phyloP scores from a whole-genome alignment of 352 stramenopile genomes.

The Phytophthora podocarpi region DNA sequence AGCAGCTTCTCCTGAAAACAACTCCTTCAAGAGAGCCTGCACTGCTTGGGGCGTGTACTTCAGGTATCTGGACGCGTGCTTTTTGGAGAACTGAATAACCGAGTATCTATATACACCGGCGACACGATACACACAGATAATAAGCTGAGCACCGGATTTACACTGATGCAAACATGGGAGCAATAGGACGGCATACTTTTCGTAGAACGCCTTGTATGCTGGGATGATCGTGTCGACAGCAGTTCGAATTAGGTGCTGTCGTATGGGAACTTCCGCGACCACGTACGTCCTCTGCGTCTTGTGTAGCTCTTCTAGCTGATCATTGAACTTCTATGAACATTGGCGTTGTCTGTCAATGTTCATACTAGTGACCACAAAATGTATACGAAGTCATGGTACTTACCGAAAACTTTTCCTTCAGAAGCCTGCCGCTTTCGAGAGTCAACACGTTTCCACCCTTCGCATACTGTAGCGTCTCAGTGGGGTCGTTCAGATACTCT shows the following conservation, averaged over 20 bases:
- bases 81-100: constrained; percentile 91
- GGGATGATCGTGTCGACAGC: constrained; percentile 87
- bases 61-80: constrained; percentile 89
- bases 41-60: constrained; percentile 88
- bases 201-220: constrained; percentile 91
- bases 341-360: no score
- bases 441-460: constrained; percentile 86
- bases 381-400: not conserved
- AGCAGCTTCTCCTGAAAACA: constrained; percentile 70
- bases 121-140: constrained; percentile 1
- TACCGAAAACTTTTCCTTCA: constrained; percentile 93
- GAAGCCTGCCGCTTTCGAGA: constrained; percentile 87
- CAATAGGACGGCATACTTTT: constrained; percentile 65
- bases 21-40: constrained; percentile 80
- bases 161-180: not conserved
- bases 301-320: constrained; percentile 70
- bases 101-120: constrained; percentile 75
- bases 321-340: constrained; percentile 68
- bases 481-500: constrained; percentile 75
- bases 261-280: constrained; percentile 85
- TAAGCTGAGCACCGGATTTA: not conserved
- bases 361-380: not conserved
- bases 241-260: constrained; percentile 85
- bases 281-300: constrained; percentile 77
- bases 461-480: constrained; percentile 86